Evolutionary conservation across 768 basidiomycete species (phyloP).

Genomic region (Tylopilus rubrobrunneus): DNA sequence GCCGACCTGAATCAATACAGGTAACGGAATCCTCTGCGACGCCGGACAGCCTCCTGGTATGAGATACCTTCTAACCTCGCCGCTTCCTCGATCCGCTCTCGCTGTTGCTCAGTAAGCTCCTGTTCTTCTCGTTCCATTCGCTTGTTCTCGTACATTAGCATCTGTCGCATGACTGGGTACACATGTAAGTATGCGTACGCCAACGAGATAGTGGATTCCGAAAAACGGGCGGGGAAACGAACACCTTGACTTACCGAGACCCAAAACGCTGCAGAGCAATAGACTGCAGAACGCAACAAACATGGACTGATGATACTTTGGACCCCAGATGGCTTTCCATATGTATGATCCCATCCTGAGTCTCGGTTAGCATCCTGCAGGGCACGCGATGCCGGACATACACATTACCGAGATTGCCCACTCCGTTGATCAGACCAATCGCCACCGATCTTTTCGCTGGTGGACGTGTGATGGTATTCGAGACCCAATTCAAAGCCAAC

Average conservation of each 20-base stretch:
- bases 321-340: constrained; percentile 61
- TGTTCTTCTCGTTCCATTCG: constrained; percentile 48
- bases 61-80: constrained; percentile 57
- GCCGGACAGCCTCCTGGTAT: constrained; percentile 58
- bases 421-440: constrained; percentile 60
- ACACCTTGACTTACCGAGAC: constrained; percentile 28
- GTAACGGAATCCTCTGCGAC: no score
- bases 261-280: constrained; percentile 28
- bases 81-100: constrained; percentile 52
- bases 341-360: constrained; percentile 55
- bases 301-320: constrained; percentile 61
- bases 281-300: constrained; percentile 41
- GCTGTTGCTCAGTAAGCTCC: constrained; percentile 39
- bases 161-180: constrained; percentile 37
- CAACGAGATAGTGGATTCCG: no score
- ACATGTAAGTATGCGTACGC: not conserved
- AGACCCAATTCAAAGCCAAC: constrained; percentile 55
- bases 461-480: constrained; percentile 56
- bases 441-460: constrained; percentile 51
- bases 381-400: constrained; percentile 26
- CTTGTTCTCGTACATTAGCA: constrained; percentile 49
- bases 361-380: not conserved
- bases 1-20: constrained; percentile 37
- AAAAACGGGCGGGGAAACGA: not conserved
- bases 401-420: constrained; percentile 56